phyloP scores from a whole-genome alignment of 2,329 filamentous ascomycete species.

The Monosporascus ibericus region DNA sequence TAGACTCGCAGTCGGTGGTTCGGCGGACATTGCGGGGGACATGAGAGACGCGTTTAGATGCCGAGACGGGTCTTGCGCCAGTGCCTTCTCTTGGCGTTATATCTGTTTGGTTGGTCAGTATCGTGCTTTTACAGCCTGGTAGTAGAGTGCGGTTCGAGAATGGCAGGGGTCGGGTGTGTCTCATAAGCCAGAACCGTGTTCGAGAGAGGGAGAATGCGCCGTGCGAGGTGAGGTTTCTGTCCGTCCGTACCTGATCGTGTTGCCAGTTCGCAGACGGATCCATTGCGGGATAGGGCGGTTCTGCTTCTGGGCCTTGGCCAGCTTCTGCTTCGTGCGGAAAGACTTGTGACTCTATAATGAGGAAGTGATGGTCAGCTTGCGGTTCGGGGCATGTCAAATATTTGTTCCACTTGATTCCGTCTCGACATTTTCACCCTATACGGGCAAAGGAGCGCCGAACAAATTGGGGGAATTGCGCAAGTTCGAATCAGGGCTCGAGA shows the following conservation, averaged over 20 bases:
- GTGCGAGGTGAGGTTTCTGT: conserved; percentile 2
- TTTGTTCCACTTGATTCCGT: neutral
- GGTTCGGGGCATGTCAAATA: conserved; percentile 7
- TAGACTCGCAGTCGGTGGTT: neutral
- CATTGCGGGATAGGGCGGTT: conserved; percentile 99
- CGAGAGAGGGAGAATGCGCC: too few species aligned
- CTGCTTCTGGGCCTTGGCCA: conserved; percentile 99
- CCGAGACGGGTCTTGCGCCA: conserved; percentile 99
- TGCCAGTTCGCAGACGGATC: conserved; percentile 96
- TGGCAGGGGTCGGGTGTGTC: too few species aligned
- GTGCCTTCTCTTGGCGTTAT: conserved; percentile 99
- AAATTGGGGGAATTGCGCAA: too few species aligned
- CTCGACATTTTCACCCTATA: too few species aligned
- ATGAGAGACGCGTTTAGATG: conserved; percentile 69
- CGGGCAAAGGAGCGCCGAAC: too few species aligned
- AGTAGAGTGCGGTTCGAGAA: too few species aligned
- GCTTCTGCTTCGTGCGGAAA: conserved; percentile 99
- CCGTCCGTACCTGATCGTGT: conserved; percentile 96
- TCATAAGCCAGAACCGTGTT: too few species aligned
- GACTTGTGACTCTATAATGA: conserved; percentile 88
- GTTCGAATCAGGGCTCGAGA: neutral
- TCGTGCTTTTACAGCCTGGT: conserved; percentile 1
- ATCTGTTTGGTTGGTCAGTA: conserved; percentile 51
- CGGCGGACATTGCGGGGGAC: conserved; percentile 15
- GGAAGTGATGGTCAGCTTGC: conserved; percentile 12